Evolutionary conservation across 2,329 filamentous ascomycete species (phyloP).

Genomic region (Ophiostoma sp.): DNA sequence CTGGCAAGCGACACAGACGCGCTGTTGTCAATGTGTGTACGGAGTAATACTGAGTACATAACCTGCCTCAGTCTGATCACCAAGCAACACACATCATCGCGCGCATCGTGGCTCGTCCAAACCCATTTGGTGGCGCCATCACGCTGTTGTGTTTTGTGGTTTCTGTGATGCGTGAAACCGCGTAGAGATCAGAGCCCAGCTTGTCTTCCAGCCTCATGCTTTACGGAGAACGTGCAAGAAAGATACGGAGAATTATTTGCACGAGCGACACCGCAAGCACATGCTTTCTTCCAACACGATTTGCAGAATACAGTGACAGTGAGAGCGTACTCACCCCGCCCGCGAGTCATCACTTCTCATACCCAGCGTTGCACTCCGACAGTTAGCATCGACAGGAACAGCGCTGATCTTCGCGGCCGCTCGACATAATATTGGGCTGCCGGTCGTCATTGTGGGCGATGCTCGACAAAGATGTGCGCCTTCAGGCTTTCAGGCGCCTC

Average conservation of each 20-base stretch:
- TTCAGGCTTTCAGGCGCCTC: not conserved
- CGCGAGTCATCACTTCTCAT: not conserved
- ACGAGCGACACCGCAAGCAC: not conserved
- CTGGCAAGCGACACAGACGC: not conserved
- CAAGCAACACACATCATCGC: not conserved
- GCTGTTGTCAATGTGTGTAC: no score
- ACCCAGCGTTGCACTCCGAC: not conserved
- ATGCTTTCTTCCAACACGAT: not conserved
- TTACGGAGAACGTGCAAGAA: no score
- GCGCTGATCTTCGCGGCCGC: slow-evolving; percentile 1
- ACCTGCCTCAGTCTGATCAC: not conserved
- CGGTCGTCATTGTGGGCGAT: not conserved
- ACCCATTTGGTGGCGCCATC: not conserved
- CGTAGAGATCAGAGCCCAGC: slow-evolving; percentile 2
- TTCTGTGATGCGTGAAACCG: not conserved
- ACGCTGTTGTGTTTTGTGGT: not conserved
- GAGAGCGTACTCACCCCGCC: not conserved
- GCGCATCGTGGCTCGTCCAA: not conserved
- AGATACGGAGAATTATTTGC: not conserved
- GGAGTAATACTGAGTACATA: no score
- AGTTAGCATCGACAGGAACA: slow-evolving; percentile 5
- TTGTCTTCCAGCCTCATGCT: not conserved
- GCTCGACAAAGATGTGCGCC: not conserved
- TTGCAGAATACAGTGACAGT: not conserved
- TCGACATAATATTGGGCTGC: not conserved